These are phyloP conservation scores for Lactuca sativa DNA, from an alignment of 129 eudicot genomes.

Conservation along the genomic window DNA sequence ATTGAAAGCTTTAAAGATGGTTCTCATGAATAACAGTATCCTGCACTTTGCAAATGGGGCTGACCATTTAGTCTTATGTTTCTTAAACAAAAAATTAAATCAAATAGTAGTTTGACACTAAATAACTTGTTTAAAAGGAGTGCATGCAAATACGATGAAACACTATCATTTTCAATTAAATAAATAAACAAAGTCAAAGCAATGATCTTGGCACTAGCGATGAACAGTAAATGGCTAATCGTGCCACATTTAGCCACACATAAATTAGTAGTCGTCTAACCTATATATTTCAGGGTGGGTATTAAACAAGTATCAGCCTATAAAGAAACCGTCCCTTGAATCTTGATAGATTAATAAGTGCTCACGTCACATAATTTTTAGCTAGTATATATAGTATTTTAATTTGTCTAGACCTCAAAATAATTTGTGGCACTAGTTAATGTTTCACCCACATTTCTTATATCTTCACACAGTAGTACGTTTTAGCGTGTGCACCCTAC, in stretches of 20 bases:
- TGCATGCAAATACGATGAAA: slow-evolving; percentile 8
- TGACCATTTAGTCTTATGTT: slow-evolving; percentile 15
- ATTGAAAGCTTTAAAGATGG: slow-evolving; percentile 16
- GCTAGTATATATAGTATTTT: not conserved
- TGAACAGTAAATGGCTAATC: slow-evolving; percentile 28
- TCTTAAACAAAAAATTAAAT: slow-evolving; percentile 3
- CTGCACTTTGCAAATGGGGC: slow-evolving; percentile 17
- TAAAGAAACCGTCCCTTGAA: slow-evolving; percentile 18
- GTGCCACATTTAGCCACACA: slow-evolving; percentile 33
- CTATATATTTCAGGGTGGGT: slow-evolving; percentile 2
- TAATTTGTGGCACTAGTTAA: not conserved
- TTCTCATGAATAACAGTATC: not conserved
- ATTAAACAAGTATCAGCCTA: slow-evolving; percentile 18
- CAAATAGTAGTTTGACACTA: slow-evolving; percentile 22
- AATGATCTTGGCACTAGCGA: slow-evolving; percentile 22
- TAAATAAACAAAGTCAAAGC: not conserved
- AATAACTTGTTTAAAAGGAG: slow-evolving; percentile 6
- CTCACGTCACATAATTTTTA: slow-evolving; percentile 9
- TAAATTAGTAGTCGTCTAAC: slow-evolving; percentile 2
- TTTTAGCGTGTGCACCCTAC: too few species aligned
- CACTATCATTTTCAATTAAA: slow-evolving; percentile 6
- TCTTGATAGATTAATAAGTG: slow-evolving; percentile 16
- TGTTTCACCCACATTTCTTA: too few species aligned
- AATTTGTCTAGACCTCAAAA: slow-evolving; percentile 10
- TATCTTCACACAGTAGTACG: too few species aligned